Percentiles rank a stretch among this genome's conserved stretches.
Evolutionary conservation across 306 rosid species (phyloP).

Genomic region (Rubus parviflorus): DNA sequence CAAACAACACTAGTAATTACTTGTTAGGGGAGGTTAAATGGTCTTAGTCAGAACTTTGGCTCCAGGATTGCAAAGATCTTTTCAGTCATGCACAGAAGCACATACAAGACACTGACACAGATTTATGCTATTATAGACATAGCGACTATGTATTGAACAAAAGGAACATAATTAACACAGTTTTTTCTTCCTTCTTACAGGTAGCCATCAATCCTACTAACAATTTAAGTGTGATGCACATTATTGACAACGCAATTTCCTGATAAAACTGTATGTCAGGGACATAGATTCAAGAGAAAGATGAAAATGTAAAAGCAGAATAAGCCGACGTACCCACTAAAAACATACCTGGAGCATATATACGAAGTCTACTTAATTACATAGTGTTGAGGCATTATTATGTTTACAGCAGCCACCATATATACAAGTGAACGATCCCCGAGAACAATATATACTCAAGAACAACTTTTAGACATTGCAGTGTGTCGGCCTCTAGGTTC

Average conservation of each 20-base stretch:
- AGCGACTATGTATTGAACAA: background rate
- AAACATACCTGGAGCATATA: conserved; percentile 18
- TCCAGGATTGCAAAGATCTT: background rate
- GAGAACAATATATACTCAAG: conserved; percentile 9
- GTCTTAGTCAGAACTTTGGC: background rate
- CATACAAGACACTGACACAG: background rate
- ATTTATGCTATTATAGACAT: background rate
- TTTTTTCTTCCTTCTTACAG: background rate
- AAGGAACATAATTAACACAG: background rate
- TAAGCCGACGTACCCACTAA: background rate
- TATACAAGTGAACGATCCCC: conserved; percentile 9
- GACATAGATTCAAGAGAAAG: background rate
- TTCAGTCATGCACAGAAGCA: background rate
- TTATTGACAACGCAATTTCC: background rate
- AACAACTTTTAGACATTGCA: conserved; percentile 14
- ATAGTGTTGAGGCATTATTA: conserved; percentile 13
- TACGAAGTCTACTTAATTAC: conserved; percentile 16
- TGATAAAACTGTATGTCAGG: background rate
- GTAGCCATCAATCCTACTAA: conserved; percentile 9
- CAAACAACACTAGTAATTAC: background rate
- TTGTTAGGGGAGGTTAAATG: background rate
- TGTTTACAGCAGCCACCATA: conserved; percentile 22
- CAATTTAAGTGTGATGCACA: background rate
- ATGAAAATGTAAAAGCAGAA: background rate
- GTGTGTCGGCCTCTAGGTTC: conserved; percentile 20